phyloP scores from a whole-genome alignment of 1,139 yeast species.

The Pichia sp. region DNA sequence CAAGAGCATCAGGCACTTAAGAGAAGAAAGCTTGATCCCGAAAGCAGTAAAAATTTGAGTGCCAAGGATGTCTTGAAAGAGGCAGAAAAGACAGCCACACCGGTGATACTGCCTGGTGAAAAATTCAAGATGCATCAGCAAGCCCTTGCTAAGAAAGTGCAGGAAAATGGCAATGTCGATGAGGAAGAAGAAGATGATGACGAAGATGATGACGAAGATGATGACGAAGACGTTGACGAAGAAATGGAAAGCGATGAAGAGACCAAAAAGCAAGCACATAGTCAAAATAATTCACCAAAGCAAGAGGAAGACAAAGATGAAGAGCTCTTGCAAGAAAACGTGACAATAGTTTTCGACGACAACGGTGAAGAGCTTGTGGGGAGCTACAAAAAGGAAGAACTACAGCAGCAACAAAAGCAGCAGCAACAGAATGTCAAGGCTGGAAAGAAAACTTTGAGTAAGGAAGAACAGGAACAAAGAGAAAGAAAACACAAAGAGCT shows the following conservation, averaged over 20 bases:
- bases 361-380: constrained; percentile 15
- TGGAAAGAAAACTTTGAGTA: constrained; percentile 35
- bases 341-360: constrained; percentile 46
- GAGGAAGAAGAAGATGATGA: not conserved
- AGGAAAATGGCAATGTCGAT: constrained; percentile 16
- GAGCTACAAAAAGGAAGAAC: constrained; percentile 17
- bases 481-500: constrained; percentile 60
- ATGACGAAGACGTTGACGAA: constrained; percentile 14
- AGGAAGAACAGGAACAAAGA: constrained; percentile 46
- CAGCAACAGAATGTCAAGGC: constrained; percentile 12
- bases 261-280: constrained; percentile 3
- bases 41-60: constrained; percentile 46
- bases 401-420: constrained; percentile 18
- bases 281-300: constrained; percentile 17
- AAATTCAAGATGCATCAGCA: constrained; percentile 14
- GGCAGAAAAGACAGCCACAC: constrained; percentile 53
- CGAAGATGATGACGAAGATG: constrained; percentile 17
- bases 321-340: constrained; percentile 38
- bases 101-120: constrained; percentile 53
- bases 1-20: constrained; percentile 59
- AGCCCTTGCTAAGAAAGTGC: constrained; percentile 18
- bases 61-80: constrained; percentile 66
- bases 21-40: constrained; percentile 74
- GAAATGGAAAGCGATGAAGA: constrained; percentile 3
- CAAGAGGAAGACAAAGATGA: constrained; percentile 13